Percentiles rank a stretch among this genome's conserved stretches.
Conservation (phyloP, 208 protist species). For the Trypanosomatidae sp. region DNA sequence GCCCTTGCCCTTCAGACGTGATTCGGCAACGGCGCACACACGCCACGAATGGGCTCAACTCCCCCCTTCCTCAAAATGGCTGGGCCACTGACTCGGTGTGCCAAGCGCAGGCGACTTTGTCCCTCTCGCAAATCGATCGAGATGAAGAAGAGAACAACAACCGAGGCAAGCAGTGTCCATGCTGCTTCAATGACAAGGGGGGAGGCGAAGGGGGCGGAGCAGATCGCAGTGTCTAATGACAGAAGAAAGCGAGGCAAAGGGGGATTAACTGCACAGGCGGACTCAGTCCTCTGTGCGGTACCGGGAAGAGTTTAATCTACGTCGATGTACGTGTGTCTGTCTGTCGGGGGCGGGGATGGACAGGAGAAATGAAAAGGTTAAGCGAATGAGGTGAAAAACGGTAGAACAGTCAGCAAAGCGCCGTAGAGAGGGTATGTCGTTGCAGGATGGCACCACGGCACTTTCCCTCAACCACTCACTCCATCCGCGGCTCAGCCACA, state of each 20-base stretch:
- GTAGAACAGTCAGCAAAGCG: background rate
- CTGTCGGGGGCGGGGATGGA: background rate
- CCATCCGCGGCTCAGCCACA: background rate
- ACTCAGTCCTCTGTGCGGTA: background rate
- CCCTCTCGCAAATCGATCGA: background rate
- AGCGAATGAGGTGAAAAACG: background rate
- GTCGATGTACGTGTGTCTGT: slow-evolving; percentile 21
- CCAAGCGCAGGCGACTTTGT: background rate
- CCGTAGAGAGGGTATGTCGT: background rate
- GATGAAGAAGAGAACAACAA: background rate
- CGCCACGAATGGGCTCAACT: background rate
- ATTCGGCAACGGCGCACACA: background rate
- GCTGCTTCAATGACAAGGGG: background rate
- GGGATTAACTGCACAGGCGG: background rate
- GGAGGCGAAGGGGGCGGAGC: no score
- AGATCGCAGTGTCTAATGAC: background rate
- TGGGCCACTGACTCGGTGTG: background rate
- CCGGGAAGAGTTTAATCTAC: background rate
- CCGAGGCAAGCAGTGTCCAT: background rate
- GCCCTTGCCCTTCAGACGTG: background rate
- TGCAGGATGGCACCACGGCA: background rate
- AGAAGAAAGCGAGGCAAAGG: background rate
- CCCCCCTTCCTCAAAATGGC: background rate
- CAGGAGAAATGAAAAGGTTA: background rate
- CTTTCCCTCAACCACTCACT: no score